Evolutionary conservation across 2,329 filamentous ascomycete species (phyloP), one percentile per base, ranked within the genome.

Genomic region (Apiospora sp.): DNA sequence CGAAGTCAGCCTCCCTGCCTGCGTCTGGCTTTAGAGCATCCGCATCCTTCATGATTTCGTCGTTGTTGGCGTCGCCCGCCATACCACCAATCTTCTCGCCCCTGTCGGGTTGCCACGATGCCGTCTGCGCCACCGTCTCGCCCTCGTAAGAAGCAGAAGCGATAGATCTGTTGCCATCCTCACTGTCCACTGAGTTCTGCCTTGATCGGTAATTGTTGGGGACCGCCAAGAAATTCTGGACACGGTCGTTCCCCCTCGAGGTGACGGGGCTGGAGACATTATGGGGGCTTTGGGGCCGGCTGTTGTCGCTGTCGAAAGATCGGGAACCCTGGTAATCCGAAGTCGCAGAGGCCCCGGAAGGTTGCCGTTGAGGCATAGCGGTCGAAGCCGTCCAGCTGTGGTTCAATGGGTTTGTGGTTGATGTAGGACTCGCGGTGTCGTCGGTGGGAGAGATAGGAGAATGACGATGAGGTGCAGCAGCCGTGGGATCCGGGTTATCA

Each of bases 11-110:
- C 80, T 95, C 93, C 70, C 91, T 93, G 8, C 93, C 93, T 49
- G 90, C 87, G 79, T 97, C 94, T 0, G 94, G 93, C 69, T 87
- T 90, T 74, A 98, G 84, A 0, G 94, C 94, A 74, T 92, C 88
- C 64, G 89, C 83, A 72, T 93, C 91, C 72, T 87, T 89, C 77
- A 91, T 88, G 49, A 94, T 87, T 72, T 87, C 87, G 30, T 87
- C 84, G 74, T 88, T 86, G 67, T 86, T 84, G 54, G 84, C 78
- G 12, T 75, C 77, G 22, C 76, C 76, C 61, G 75, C 82, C 74
- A 74, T 79, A 76, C 71, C 76, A 71, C 77, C 82, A 77, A 74
- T 73, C 71, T 78, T 80, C 19, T 79, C 77, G 70, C 80, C 78
- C 75, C 84, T 86, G 44, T 86, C 84, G 43, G 81, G 81, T 67